Conservation (phyloP, 2,329 filamentous ascomycete genomes). For the Furcasterigmium sp. region DNA sequence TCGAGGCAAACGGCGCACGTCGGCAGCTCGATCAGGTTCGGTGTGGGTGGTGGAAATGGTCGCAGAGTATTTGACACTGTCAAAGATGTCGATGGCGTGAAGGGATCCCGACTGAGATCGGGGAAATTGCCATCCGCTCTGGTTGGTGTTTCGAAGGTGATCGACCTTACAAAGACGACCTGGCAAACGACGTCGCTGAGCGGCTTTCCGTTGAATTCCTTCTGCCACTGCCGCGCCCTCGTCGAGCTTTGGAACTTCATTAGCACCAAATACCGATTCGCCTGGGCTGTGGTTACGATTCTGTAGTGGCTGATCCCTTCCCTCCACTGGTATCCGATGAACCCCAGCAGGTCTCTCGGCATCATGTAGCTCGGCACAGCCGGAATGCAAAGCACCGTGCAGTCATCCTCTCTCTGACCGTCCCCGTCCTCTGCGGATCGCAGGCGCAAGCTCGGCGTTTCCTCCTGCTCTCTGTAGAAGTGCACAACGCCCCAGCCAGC, state of each 20-base stretch:
- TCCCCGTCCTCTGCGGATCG: constrained; percentile 19
- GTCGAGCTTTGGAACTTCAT: constrained; percentile 83
- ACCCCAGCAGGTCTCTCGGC: constrained; percentile 84
- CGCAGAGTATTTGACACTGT: constrained; percentile 30
- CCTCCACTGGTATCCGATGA: constrained; percentile 82
- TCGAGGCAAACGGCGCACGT: constrained; percentile 96
- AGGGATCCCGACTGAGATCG: constrained; percentile 56
- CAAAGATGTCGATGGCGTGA: constrained; percentile 46
- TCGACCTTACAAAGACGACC: constrained; percentile 89
- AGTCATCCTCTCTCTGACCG: constrained; percentile 51
- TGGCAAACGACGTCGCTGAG: constrained; percentile 64
- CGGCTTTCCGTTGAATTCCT: constrained; percentile 72
- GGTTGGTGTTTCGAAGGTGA: constrained; percentile 70
- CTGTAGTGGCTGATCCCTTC: constrained; percentile 87
- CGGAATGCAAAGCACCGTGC: constrained; percentile 86
- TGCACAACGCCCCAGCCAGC: constrained; percentile 91
- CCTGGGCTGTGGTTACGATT: constrained; percentile 83
- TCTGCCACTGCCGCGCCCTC: constrained; percentile 74
- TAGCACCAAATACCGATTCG: constrained; percentile 90
- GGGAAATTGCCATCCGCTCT: constrained; percentile 46
- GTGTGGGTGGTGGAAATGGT: constrained; percentile 64
- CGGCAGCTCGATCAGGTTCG: constrained; percentile 82
- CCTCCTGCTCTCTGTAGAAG: constrained; percentile 80
- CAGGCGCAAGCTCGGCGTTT: constrained; percentile 53
- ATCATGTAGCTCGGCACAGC: constrained; percentile 93